Conservation (phyloP, 257 asterid genomes). For the Lantana camara region DNA sequence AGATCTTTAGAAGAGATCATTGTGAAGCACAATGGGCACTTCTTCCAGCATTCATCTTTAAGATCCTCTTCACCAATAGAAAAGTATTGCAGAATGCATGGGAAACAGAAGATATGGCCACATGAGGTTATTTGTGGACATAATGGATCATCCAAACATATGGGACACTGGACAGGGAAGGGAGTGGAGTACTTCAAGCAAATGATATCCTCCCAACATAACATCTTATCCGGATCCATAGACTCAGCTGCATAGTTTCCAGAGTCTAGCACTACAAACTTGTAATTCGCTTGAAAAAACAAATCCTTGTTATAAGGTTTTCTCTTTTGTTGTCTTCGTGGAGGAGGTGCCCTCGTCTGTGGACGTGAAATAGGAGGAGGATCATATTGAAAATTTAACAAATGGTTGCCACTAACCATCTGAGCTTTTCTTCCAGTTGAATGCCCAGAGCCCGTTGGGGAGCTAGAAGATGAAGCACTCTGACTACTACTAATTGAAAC, state of each 20-base stretch:
- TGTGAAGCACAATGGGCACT: slow-evolving; percentile 89
- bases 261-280: slow-evolving; percentile 82
- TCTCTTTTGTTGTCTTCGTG: slow-evolving; percentile 62
- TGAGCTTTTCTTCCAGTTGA: slow-evolving; percentile 58
- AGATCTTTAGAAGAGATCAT: slow-evolving; percentile 86
- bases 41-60: slow-evolving; percentile 66
- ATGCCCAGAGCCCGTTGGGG: slow-evolving; percentile 45
- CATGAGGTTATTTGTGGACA: slow-evolving; percentile 97
- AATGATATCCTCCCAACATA: slow-evolving; percentile 87
- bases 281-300: slow-evolving; percentile 94
- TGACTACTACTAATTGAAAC: slow-evolving; percentile 31
- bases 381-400: slow-evolving; percentile 86
- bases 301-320: slow-evolving; percentile 92
- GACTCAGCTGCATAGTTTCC: slow-evolving; percentile 62
- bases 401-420: slow-evolving; percentile 78
- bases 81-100: slow-evolving; percentile 84
- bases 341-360: slow-evolving; percentile 61
- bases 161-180: slow-evolving; percentile 79
- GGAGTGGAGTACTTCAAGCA: slow-evolving; percentile 84
- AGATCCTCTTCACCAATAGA: slow-evolving; percentile 55
- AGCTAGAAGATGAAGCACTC: slow-evolving; percentile 38
- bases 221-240: slow-evolving; percentile 87
- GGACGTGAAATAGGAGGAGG: slow-evolving; percentile 73
- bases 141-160: slow-evolving; percentile 84
- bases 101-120: slow-evolving; percentile 96